Evolutionary conservation across 2,329 filamentous ascomycete genomes (phyloP), one percentile per base, ranked within the genome.

Genomic region (Celoporthe dispersa): DNA sequence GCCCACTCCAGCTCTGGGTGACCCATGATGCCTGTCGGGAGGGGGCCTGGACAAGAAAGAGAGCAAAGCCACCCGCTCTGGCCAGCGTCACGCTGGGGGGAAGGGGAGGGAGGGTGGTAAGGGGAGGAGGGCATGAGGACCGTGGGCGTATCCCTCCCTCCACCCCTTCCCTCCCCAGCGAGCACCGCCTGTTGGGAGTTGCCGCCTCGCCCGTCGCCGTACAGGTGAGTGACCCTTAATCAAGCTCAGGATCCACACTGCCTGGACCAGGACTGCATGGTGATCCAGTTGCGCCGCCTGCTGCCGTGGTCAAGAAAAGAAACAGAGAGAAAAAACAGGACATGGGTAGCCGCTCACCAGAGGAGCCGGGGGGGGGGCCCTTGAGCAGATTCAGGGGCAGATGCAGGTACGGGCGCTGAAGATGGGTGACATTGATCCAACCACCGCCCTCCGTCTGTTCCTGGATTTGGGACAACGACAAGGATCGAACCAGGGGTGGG

Each of bases 361-460:
- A 48, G n/a, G 67, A 61, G 66, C 63, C 64, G 67, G 59, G 22
- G 63, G 28, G 31, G 31, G 57, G 57, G 31, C 59, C 70, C 70
- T 59, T 61, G 68, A 37, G 37, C 22, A 60, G 19, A 33, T 41
- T 71, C 70, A 71, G 70, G 70, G 70, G 70, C 65, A 71, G 64
- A 71, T 71, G 70, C 70, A 71, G 70, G 70, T 70, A 71, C 70
- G 61, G 65, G 51, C 65, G 68, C 70, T 41, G 64, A 55, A 31
- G 37, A 55, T 39, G 61, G n/a, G 57, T 59, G 67, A 33, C 67
- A 66, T 66, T 25, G 67, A 44, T n/a, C 67, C 70, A 71, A 71
- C 66, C 69, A 71, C 22, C 53, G 37, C 48, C 44, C 57, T 57
- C 35, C 39, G 60, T 41, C 48, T 22, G 22, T 28, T n/a, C n/a